Percentiles rank a stretch among this genome's conserved stretches.
Evolutionary conservation across 352 stramenopile genomes (phyloP).

Genomic region (Phytophthora pinifolia): DNA sequence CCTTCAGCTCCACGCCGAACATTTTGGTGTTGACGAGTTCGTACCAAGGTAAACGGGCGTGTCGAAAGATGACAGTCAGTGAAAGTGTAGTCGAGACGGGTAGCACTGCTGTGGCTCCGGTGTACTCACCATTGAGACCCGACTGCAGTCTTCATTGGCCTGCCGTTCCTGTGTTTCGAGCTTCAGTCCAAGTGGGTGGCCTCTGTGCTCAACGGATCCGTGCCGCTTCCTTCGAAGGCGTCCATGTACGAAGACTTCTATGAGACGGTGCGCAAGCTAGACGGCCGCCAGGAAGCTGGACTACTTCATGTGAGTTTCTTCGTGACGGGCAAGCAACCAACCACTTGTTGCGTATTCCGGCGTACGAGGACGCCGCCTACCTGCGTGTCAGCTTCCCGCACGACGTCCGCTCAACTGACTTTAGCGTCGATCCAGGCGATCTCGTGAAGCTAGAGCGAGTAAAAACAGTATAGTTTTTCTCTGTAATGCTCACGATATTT

Average conservation of each 20-base stretch:
- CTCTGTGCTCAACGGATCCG: constrained; percentile 40
- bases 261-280: constrained; percentile 32
- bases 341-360: too few species aligned
- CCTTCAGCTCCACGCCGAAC: constrained; percentile 51
- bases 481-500: not conserved
- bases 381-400: constrained; percentile 57
- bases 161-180: constrained; percentile 73
- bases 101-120: constrained; percentile 46
- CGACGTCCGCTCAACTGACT: constrained; percentile 62
- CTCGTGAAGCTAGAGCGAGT: too few species aligned
- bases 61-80: constrained; percentile 30
- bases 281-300: constrained; percentile 49
- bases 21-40: constrained; percentile 50
- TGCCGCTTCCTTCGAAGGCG: constrained; percentile 49
- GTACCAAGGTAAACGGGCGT: constrained; percentile 47
- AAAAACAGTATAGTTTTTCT: too few species aligned
- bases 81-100: constrained; percentile 24
- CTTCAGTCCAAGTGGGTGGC: constrained; percentile 64
- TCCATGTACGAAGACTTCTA: constrained; percentile 63
- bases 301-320: constrained; percentile 41
- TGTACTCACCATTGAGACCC: constrained; percentile 68
- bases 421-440: constrained; percentile 46
- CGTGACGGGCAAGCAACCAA: not conserved
- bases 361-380: constrained; percentile 49
- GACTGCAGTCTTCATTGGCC: constrained; percentile 60